Evolutionary conservation across 805 yeast genomes (phyloP).

Genomic region (Ogataea ganodermae): DNA sequence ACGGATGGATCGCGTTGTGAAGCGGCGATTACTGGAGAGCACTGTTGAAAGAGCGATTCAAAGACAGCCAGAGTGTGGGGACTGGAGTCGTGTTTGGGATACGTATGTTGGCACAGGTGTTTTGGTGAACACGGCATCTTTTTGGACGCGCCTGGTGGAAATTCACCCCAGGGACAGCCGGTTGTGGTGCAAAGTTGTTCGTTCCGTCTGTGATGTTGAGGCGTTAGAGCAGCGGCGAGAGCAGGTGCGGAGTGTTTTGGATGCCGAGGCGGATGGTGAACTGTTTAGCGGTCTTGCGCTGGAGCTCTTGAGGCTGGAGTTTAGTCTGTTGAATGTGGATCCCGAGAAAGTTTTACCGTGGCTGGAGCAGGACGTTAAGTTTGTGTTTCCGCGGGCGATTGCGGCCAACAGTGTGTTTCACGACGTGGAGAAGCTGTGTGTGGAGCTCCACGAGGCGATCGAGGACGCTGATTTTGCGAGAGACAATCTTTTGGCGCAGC

Average conservation of each 20-base stretch:
- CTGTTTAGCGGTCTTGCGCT: conserved; percentile 6
- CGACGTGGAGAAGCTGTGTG: conserved; percentile 44
- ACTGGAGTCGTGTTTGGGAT: conserved; percentile 35
- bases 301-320: conserved; percentile 12
- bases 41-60: conserved; percentile 38
- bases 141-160: conserved; percentile 7
- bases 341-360: conserved; percentile 10
- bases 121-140: conserved; percentile 2
- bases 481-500: conserved; percentile 1
- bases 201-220: background rate
- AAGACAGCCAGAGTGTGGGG: conserved; percentile 2
- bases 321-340: conserved; percentile 5
- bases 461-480: conserved; percentile 35
- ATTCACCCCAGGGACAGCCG: conserved; percentile 3
- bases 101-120: conserved; percentile 23
- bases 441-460: conserved; percentile 36
- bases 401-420: conserved; percentile 40
- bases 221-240: conserved; percentile 6
- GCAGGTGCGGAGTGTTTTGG: background rate
- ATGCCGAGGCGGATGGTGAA: background rate
- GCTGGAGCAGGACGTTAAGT: conserved; percentile 23
- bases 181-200: conserved; percentile 8
- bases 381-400: conserved; percentile 33
- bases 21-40: conserved; percentile 16
- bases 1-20: conserved; percentile 10